Evolutionary conservation across 306 rosid species (phyloP).

Genomic region (Crotalaria pallida): DNA sequence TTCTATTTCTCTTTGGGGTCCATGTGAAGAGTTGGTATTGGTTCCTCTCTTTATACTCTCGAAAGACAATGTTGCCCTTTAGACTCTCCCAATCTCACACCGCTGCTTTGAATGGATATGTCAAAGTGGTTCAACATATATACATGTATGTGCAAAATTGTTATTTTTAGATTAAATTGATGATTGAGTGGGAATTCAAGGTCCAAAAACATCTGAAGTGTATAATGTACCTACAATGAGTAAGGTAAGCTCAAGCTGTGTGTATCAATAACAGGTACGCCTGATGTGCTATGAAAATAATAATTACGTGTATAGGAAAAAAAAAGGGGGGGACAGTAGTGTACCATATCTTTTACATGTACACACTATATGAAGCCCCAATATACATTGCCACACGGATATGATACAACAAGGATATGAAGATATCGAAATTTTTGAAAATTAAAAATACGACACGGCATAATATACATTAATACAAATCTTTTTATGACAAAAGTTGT

Average conservation of each 20-base stretch:
- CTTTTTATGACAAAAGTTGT: too few species aligned
- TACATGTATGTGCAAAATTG: not conserved
- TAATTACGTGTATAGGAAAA: slow-evolving; percentile 11
- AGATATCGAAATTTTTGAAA: too few species aligned
- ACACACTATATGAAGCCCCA: too few species aligned
- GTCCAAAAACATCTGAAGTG: not conserved
- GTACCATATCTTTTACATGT: not conserved
- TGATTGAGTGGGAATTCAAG: slow-evolving; percentile 12
- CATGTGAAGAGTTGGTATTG: slow-evolving; percentile 9
- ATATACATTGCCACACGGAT: too few species aligned
- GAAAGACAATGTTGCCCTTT: not conserved
- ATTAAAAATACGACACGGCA: too few species aligned
- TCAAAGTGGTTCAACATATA: too few species aligned
- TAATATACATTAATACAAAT: too few species aligned
- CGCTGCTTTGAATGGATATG: not conserved
- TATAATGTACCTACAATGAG: slow-evolving; percentile 24
- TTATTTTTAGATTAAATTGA: not conserved
- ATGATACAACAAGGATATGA: too few species aligned
- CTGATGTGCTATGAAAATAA: slow-evolving; percentile 15
- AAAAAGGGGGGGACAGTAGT: slow-evolving; percentile 7
- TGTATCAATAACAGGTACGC: slow-evolving; percentile 28
- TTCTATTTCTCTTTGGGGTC: not conserved
- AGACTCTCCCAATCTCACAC: not conserved
- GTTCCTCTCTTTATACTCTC: not conserved
- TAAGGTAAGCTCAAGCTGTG: slow-evolving; percentile 24